Evolutionary conservation across 805 yeast species (phyloP), one percentile per base, ranked within the genome.

Genomic region (Ogataea allantospora): DNA sequence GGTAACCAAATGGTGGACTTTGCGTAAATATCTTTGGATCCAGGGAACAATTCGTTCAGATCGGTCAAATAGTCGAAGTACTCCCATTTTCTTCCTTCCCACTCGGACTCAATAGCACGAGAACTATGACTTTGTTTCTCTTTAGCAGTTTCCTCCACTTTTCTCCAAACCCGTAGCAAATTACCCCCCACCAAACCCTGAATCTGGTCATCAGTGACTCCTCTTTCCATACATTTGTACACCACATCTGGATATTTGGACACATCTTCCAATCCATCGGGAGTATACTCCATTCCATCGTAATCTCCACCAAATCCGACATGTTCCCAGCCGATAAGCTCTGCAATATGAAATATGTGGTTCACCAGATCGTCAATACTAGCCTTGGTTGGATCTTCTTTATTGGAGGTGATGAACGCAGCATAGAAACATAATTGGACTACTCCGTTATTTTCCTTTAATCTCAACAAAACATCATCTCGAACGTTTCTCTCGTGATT

Each of bases 291-390:
- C 35, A 72, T 73, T n/a, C 78, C 78, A 47, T 74, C 78, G 46
- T 71, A 73, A 51, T 73, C 79, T 2, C 71, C 63, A 1, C 78
- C 79, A 8, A 73, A 46, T 1, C 77, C 77, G 29, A 73, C 75
- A 47, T 69, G 71, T 17, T 68, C 71, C 77, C 75, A 73, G 2
- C 78, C 78, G 17, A 71, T 65, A 6, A 66, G 45, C 12, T 67
- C 52, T 19, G 69, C 67, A 19, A 71, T 57, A 46, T 73, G 63
- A 27, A 59, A 43, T 20, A 71, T 63, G 54, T 73, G 78, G 33
- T 61, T 63, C 2, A 66, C 75, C 2, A 71, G 75, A 43, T 71
- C 75, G 8, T 68, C 71, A 30, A 73, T 69, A n/a, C 70, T 63
- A 9, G 62, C 67, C 1, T 41, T 43, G 8, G 41, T 46, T 4